Percentiles rank a stretch among this genome's conserved stretches.
Evolutionary conservation across 495 filamentous ascomycete species (phyloP).

Genomic region (Aspergillus conjunctus): DNA sequence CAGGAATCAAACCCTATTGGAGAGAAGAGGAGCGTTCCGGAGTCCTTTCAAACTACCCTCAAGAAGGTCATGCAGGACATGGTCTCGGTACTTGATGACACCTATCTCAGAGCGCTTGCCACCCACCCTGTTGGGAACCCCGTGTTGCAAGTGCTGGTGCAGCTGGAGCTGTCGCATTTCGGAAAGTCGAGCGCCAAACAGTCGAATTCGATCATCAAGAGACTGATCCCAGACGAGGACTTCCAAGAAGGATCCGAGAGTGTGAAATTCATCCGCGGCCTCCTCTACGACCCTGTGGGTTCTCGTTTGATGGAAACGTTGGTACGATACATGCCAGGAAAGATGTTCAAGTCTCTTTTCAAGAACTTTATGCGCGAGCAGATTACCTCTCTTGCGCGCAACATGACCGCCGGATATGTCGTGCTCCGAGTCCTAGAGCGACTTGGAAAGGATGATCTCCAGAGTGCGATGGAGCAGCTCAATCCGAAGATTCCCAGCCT

Average conservation of each 20-base stretch:
- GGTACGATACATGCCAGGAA: constrained; percentile 75
- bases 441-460: constrained; percentile 79
- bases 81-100: constrained; percentile 67
- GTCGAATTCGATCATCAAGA: constrained; percentile 57
- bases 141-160: constrained; percentile 80
- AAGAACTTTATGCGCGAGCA: constrained; percentile 71
- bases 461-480: constrained; percentile 65
- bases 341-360: constrained; percentile 83
- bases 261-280: constrained; percentile 73
- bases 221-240: constrained; percentile 66
- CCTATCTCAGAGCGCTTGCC: constrained; percentile 75
- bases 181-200: constrained; percentile 65
- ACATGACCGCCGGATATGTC: constrained; percentile 86
- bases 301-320: constrained; percentile 88
- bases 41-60: constrained; percentile 71
- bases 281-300: constrained; percentile 87
- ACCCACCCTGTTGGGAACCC: constrained; percentile 89
- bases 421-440: constrained; percentile 77
- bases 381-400: constrained; percentile 76
- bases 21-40: constrained; percentile 65
- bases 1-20: constrained; percentile 39
- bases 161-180: constrained; percentile 75
- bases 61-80: constrained; percentile 78
- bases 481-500: constrained; percentile 68
- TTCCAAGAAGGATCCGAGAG: constrained; percentile 60